Conservation (phyloP, 2,329 filamentous ascomycete species). For the Ceratocystis destructans region DNA sequence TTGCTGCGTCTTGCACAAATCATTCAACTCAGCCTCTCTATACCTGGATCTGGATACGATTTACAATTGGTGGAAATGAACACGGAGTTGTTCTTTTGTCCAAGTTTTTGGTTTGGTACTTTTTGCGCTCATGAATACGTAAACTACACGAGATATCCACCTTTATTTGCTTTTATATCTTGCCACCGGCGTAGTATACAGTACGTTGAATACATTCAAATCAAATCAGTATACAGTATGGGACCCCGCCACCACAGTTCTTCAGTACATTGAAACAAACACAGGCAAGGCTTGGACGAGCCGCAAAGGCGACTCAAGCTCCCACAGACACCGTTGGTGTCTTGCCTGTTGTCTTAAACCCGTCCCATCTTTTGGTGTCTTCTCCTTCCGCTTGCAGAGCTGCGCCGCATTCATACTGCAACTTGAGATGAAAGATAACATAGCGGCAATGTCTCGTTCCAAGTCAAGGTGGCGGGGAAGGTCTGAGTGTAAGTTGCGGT, state of each 20-base stretch:
- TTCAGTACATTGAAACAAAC: background rate
- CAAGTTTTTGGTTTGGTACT: background rate
- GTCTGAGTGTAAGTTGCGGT: slow-evolving; percentile 10
- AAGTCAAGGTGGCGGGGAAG: background rate
- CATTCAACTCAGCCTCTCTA: background rate
- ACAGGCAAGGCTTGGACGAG: background rate
- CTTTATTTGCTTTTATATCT: too few species aligned
- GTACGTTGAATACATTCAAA: too few species aligned
- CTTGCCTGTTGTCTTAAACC: background rate
- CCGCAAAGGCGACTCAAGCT: background rate
- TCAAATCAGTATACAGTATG: too few species aligned
- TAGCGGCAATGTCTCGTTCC: background rate
- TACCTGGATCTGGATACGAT: background rate
- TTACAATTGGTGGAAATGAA: background rate
- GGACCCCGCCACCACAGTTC: too few species aligned
- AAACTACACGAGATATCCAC: background rate
- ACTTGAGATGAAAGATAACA: slow-evolving; percentile 11
- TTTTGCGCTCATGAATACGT: background rate
- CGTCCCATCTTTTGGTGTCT: background rate
- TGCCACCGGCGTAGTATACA: too few species aligned
- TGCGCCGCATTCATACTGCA: background rate
- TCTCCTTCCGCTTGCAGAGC: background rate
- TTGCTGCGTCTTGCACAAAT: background rate
- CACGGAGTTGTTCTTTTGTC: background rate
- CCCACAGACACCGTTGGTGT: background rate